A percentile compares a stretch with the other conserved stretches of the same genome.
Evolutionary conservation across 306 rosid species (phyloP).

Genomic region (Lathyrus sativus): DNA sequence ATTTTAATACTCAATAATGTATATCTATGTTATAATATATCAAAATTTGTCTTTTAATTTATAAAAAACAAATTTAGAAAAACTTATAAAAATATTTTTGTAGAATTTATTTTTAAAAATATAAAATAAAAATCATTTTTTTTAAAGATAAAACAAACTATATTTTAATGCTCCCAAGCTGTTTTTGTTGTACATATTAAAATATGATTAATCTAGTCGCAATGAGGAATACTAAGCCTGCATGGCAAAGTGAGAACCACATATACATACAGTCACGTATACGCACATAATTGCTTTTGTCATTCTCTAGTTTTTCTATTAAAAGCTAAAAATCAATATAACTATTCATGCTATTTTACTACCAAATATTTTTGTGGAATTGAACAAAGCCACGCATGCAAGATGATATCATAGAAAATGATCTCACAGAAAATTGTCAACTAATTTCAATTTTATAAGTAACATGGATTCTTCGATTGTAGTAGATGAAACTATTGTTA

Average conservation of each 20-base stretch:
- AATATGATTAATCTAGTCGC: constrained; percentile 10
- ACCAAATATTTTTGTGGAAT: neutral
- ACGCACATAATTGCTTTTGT: neutral
- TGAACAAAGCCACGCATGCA: constrained; percentile 26
- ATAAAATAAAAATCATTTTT: too few relatives aligned
- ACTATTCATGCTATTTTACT: neutral
- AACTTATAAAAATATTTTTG: too few relatives aligned
- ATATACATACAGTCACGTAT: neutral
- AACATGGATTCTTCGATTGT: neutral
- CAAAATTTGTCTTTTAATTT: too few relatives aligned
- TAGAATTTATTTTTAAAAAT: too few relatives aligned
- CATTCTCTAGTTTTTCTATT: constrained; percentile 1
- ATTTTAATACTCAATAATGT: too few relatives aligned
- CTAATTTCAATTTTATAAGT: constrained; percentile 2
- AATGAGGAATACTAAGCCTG: neutral
- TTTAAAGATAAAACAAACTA: too few relatives aligned
- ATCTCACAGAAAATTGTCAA: constrained; percentile 4
- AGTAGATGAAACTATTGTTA: neutral
- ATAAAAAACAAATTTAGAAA: too few relatives aligned
- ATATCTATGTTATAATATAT: too few relatives aligned
- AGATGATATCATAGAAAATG: neutral
- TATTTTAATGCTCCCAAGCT: constrained; percentile 15
- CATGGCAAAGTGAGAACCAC: constrained; percentile 6
- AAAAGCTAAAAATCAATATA: neutral
- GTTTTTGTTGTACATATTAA: neutral